Conservation (phyloP, 257 asterid genomes). For the Solanum sitiens region DNA sequence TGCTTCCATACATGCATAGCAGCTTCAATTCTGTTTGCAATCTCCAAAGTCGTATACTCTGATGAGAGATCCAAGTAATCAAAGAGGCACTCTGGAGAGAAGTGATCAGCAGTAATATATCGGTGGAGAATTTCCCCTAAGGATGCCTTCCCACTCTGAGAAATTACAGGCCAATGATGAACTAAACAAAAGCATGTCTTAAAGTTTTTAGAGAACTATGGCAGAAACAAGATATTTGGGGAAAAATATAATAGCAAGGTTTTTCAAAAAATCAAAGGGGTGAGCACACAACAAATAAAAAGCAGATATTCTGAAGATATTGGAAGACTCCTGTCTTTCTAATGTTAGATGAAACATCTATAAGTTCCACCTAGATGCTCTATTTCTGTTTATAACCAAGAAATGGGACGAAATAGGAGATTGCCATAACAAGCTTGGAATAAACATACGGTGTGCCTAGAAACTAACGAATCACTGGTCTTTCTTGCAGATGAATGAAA, state of each 20-base stretch:
- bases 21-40: conserved; percentile 67
- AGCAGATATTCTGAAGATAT: not conserved
- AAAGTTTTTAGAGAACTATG: not conserved
- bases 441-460: not conserved
- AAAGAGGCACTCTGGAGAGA: conserved; percentile 66
- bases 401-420: not conserved
- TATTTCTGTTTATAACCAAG: not conserved
- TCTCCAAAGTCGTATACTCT: conserved; percentile 60
- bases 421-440: not conserved
- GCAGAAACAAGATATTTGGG: not conserved
- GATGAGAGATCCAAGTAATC: conserved; percentile 73
- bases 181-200: not conserved
- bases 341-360: not conserved
- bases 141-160: conserved; percentile 81
- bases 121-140: conserved; percentile 68
- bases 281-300: not conserved
- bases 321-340: not conserved
- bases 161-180: not conserved
- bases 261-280: not conserved
- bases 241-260: not conserved
- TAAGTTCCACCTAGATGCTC: not conserved
- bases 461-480: not conserved
- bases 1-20: conserved; percentile 70
- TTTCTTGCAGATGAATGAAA: not conserved
- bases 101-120: conserved; percentile 56